Base-by-base conservation (phyloP, 2,329 filamentous ascomycete genomes). In the Phoma herbarum region DNA sequence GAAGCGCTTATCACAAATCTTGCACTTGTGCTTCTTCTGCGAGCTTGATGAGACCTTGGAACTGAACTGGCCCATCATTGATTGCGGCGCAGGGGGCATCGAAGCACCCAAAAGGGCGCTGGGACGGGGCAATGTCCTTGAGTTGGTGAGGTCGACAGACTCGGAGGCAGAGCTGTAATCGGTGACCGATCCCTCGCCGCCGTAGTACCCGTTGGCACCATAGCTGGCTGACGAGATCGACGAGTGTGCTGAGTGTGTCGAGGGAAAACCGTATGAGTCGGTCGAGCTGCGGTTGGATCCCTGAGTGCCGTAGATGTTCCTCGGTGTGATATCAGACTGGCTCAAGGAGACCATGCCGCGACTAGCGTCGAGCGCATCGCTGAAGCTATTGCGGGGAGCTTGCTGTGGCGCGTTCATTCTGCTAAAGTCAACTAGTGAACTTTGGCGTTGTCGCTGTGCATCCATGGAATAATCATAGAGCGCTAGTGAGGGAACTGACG, bases 11-110 rank as follows among this genome's bases (percentile, higher is more conserved):
- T 97, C 94, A 82, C 94, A 98, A 60, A 98, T 91, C 81, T 97
- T 97, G 86, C 94, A 98, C 83, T 97, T 97, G 82, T 98, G 95
- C 84, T 98, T 98, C 88, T 98, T 98, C 76, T 97, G 93, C 10
- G 94, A 95, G 80, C 92, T 97, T 18, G 92, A 93, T 0, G 93
- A 93, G 51, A 97, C 89, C 80, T 97, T 97, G 63, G 94, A 97
- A 80, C 92, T 97, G 81, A 98, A 98, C 72, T 96, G 93, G 51
- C 92, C 88, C 95, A 99, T 99, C 93, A 99, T 97, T 0, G 93
- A 96, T 75, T 96, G 91, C 1, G 93, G 93, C 18, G 92, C 92
- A 1, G 93, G 92, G 1, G 92, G 92, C 29, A 88, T 85, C 57
- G 84, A 87, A 5, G 70, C 71, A 25, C 83, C 82, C 56, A 89